A percentile compares a stretch with the other conserved stretches of the same genome.
These are phyloP conservation scores for Panicum virgatum DNA, from an alignment of 202 grass and related monocot genomes.

Conservation along the genomic window DNA sequence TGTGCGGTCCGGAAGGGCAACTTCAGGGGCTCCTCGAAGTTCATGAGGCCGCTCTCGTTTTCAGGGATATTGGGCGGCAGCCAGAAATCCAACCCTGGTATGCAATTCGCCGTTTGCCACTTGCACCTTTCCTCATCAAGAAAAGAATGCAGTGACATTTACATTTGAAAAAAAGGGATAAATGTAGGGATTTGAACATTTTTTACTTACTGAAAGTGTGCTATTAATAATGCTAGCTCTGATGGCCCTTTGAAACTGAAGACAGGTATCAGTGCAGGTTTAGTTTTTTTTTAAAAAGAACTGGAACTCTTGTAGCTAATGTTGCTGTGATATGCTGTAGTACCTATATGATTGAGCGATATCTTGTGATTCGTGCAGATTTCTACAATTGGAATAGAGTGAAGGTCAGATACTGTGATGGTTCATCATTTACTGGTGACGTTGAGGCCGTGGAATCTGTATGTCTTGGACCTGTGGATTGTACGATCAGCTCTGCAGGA, in stretches of 20 bases:
- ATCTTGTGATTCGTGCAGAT: conserved; percentile 47
- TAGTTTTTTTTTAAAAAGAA: neutral
- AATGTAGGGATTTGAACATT: neutral
- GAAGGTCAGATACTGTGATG: conserved; percentile 94
- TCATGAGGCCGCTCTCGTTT: conserved; percentile 81
- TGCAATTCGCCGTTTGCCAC: neutral
- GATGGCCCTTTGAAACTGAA: neutral
- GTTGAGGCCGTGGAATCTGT: conserved; percentile 66
- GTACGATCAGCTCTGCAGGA: neutral
- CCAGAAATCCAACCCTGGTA: conserved; percentile 74
- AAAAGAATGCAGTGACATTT: neutral
- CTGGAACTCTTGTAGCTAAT: neutral
- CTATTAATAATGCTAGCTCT: neutral
- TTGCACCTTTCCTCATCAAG: neutral
- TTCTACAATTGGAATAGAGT: conserved; percentile 97
- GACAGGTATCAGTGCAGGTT: neutral
- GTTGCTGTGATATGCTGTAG: neutral
- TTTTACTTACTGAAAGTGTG: neutral
- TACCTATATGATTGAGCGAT: neutral
- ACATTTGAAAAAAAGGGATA: neutral
- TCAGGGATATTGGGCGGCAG: conserved; percentile 74
- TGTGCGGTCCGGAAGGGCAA: conserved; percentile 67
- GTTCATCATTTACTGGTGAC: conserved; percentile 90
- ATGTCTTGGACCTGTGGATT: conserved; percentile 19
- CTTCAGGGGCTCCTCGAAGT: conserved; percentile 89